phyloP scores from a whole-genome alignment of 2,329 filamentous ascomycete genomes.

The Didymosphaeria variabile region DNA sequence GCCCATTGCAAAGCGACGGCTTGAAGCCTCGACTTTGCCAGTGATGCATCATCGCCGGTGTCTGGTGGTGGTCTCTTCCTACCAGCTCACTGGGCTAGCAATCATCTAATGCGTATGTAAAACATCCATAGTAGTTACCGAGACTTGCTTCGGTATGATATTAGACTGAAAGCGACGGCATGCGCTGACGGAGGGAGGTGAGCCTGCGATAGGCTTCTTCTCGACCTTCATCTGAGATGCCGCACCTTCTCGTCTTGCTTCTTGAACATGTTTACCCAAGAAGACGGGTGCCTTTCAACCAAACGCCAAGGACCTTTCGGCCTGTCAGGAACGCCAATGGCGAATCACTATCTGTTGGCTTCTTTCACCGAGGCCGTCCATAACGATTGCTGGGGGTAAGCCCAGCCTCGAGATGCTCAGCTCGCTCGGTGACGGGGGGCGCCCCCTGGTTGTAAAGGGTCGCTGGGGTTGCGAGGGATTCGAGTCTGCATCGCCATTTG shows the following conservation, averaged over 20 bases:
- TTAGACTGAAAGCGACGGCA: not conserved
- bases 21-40: not conserved
- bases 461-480: constrained; percentile 11
- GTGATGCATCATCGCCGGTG: constrained; percentile 1
- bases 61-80: not conserved
- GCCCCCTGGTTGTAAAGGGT: constrained; percentile 39
- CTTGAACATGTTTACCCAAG: not conserved
- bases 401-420: constrained; percentile 34
- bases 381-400: constrained; percentile 31
- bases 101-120: not conserved
- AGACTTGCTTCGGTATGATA: not conserved
- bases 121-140: too few species aligned
- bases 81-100: not conserved
- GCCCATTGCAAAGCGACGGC: not conserved
- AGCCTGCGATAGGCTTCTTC: constrained; percentile 4
- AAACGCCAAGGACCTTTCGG: constrained; percentile 43
- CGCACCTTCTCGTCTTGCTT: not conserved
- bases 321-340: constrained; percentile 35
- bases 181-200: not conserved
- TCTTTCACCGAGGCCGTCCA: constrained; percentile 38
- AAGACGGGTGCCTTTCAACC: constrained; percentile 38
- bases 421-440: constrained; percentile 34
- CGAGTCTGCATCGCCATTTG: not conserved
- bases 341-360: constrained; percentile 45
- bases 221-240: not conserved